A percentile compares a stretch with the other conserved stretches of the same genome.
Conservation (phyloP, 2,329 filamentous ascomycete genomes). For the Pseudopyrenochaeta lycopersici region DNA sequence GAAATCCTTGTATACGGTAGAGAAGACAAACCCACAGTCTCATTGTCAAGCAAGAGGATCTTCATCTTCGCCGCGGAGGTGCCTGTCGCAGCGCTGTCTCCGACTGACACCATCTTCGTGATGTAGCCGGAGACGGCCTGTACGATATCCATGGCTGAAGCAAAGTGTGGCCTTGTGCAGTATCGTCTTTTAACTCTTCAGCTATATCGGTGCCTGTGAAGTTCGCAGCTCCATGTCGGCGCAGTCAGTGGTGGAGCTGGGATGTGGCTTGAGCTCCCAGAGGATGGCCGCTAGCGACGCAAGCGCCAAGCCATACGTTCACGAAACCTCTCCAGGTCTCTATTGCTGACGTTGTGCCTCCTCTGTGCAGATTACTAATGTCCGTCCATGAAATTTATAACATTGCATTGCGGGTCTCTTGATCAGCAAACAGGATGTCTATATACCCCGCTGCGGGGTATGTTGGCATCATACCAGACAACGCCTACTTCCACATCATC, state of each 20-base stretch:
- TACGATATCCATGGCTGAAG: conserved; percentile 81
- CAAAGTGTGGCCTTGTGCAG: neutral
- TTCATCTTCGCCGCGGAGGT: conserved; percentile 93
- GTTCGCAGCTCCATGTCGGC: neutral
- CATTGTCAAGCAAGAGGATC: conserved; percentile 90
- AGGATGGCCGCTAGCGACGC: neutral
- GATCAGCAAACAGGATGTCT: neutral
- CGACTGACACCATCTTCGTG: conserved; percentile 90
- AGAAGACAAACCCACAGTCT: conserved; percentile 73
- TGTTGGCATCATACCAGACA: neutral
- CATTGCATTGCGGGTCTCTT: neutral
- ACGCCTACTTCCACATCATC: neutral
- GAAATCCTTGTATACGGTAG: conserved; percentile 24
- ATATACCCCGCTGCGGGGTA: neutral
- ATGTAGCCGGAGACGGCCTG: conserved; percentile 94
- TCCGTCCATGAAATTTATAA: neutral
- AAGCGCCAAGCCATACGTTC: neutral
- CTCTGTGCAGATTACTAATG: neutral
- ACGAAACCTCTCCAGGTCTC: neutral
- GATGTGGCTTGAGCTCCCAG: neutral
- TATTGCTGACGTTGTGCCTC: neutral
- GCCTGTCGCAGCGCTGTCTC: conserved; percentile 73
- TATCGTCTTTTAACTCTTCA: neutral
- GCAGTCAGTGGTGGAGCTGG: neutral
- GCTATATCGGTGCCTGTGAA: neutral